A percentile compares a stretch with the other conserved stretches of the same genome.
phyloP scores from a whole-genome alignment of 2,329 filamentous ascomycete species.

The Fusarium sp. region DNA sequence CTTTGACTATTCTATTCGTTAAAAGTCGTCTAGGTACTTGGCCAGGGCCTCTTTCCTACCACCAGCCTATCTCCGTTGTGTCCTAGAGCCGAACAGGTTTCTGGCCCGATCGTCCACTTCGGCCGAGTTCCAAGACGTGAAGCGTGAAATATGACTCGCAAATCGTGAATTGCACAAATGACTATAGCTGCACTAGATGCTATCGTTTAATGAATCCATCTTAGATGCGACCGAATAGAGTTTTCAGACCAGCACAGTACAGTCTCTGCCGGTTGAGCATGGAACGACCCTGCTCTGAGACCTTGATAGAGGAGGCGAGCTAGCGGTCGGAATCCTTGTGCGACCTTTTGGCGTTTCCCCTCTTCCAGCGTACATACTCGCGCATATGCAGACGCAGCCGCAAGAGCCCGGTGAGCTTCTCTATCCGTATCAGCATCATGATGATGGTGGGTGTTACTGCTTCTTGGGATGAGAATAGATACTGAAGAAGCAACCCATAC shows the following conservation, averaged over 20 bases:
- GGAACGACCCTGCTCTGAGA: constrained; percentile 36
- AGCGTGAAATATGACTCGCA: constrained; percentile 37
- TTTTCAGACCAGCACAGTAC: constrained; percentile 37
- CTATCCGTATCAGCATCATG: constrained; percentile 11
- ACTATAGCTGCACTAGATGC: constrained; percentile 35
- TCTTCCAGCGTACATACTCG: constrained; percentile 37
- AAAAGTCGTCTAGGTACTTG: constrained; percentile 16
- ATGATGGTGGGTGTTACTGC: constrained; percentile 28
- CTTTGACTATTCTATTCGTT: constrained; percentile 34
- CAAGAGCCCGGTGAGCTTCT: constrained; percentile 32
- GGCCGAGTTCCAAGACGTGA: constrained; percentile 12
- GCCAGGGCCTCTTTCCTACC: constrained; percentile 13
- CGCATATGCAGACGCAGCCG: constrained; percentile 39
- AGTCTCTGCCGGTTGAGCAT: constrained; percentile 24
- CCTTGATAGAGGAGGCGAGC: constrained; percentile 34
- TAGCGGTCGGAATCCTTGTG: constrained; percentile 30
- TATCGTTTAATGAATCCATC: constrained; percentile 42
- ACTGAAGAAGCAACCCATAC: constrained; percentile 16
- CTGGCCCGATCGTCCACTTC: constrained; percentile 21
- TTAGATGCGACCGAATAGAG: constrained; percentile 36
- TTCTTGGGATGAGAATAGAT: constrained; percentile 27
- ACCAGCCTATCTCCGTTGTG: constrained; percentile 20
- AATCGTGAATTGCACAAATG: constrained; percentile 28
- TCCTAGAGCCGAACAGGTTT: constrained; percentile 22
- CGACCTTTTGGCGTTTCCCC: constrained; percentile 32